Conservation (phyloP, 352 stramenopile species). For the Globisporangium cederbergense region DNA sequence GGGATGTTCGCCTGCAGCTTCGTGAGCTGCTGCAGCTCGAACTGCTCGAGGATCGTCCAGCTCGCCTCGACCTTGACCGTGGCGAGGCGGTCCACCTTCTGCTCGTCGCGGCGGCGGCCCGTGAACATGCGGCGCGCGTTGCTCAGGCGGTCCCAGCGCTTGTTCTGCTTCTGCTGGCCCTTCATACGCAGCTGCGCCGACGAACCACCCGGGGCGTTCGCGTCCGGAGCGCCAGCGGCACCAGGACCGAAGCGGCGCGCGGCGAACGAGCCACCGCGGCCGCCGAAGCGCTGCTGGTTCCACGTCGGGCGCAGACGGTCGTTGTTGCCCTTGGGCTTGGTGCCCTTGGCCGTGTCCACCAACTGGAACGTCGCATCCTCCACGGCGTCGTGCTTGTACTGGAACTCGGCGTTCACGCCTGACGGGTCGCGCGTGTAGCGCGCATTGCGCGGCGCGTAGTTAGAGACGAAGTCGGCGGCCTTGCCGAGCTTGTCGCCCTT, state of each 20-base stretch:
- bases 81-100: conserved; percentile 79
- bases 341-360: conserved; percentile 91
- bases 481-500: conserved; percentile 94
- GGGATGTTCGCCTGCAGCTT: conserved; percentile 92
- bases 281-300: conserved; percentile 84
- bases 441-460: conserved; percentile 53
- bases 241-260: conserved; percentile 21
- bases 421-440: conserved; percentile 69
- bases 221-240: conserved; percentile 22
- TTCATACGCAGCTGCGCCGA: conserved; percentile 77
- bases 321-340: conserved; percentile 61
- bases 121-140: conserved; percentile 72
- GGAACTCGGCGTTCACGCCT: conserved; percentile 91
- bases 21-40: conserved; percentile 94
- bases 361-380: conserved; percentile 92
- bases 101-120: conserved; percentile 61
- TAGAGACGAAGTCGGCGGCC: conserved; percentile 91
- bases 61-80: conserved; percentile 90
- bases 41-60: conserved; percentile 94
- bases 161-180: conserved; percentile 86
- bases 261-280: conserved; percentile 43
- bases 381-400: conserved; percentile 92
- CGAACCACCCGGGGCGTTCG: conserved; percentile 36
- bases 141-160: conserved; percentile 75
- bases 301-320: conserved; percentile 77